These are phyloP conservation scores for Kwoniella mangroviensis DNA, from an alignment of 768 basidiomycete species.

Conservation along the genomic window DNA sequence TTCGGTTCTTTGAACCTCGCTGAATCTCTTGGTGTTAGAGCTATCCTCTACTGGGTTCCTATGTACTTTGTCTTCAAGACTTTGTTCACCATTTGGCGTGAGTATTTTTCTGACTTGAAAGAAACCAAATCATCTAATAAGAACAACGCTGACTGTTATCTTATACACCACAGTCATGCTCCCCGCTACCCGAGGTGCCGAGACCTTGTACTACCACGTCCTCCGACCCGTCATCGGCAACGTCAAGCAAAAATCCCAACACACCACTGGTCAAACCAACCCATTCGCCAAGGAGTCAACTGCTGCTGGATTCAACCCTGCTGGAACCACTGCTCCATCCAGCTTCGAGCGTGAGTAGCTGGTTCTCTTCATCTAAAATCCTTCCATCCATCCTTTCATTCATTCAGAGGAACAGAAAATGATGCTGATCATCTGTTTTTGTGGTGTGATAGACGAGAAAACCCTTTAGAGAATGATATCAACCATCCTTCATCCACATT, in stretches of 20 bases:
- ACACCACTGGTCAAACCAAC: constrained; percentile 59
- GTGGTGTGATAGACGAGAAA: constrained; percentile 51
- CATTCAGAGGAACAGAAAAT: too few species aligned
- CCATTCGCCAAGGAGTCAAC: constrained; percentile 51
- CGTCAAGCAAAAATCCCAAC: constrained; percentile 56
- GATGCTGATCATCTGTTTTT: background rate
- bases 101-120: constrained; percentile 60
- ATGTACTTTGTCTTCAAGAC: constrained; percentile 97
- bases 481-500: background rate
- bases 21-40: constrained; percentile 79
- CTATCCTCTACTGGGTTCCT: constrained; percentile 85
- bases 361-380: background rate
- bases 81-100: constrained; percentile 86
- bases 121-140: background rate
- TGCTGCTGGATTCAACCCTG: constrained; percentile 41
- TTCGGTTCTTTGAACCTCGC: constrained; percentile 90
- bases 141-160: background rate
- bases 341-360: constrained; percentile 55
- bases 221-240: constrained; percentile 80
- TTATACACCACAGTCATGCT: constrained; percentile 35
- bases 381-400: too few species aligned
- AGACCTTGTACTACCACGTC: constrained; percentile 73
- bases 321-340: constrained; percentile 53
- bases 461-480: constrained; percentile 41
- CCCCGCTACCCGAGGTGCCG: constrained; percentile 72